A percentile compares a stretch with the other conserved stretches of the same genome.
phyloP scores from a whole-genome alignment of 768 basidiomycete genomes.

The Kwoniella bestiolae region DNA sequence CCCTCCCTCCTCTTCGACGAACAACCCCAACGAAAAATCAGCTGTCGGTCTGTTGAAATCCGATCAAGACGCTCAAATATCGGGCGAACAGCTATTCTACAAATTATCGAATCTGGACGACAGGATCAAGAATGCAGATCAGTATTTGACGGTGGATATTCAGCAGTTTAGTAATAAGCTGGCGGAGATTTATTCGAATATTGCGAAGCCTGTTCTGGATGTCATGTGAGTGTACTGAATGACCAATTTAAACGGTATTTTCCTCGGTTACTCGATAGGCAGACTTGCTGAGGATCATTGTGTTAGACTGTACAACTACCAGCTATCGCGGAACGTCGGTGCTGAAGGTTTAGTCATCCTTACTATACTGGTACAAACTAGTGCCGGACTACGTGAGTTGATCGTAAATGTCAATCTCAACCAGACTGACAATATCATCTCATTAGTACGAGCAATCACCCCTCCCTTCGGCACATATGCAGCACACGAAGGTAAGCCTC shows the following conservation, averaged over 20 bases:
- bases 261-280: constrained; percentile 4
- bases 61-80: constrained; percentile 60
- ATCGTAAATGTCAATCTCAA: too few relatives aligned
- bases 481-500: constrained; percentile 62
- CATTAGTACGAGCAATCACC: constrained; percentile 78
- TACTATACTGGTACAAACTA: constrained; percentile 80
- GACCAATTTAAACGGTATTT: neutral
- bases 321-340: constrained; percentile 89
- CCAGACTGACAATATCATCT: constrained; percentile 7
- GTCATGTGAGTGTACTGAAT: constrained; percentile 43
- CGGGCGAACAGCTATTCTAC: constrained; percentile 86
- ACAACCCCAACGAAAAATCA: neutral
- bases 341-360: constrained; percentile 86
- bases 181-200: constrained; percentile 86
- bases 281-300: constrained; percentile 3
- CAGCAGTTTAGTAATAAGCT: constrained; percentile 88
- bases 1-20: neutral
- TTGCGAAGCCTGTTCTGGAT: constrained; percentile 91
- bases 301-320: constrained; percentile 92
- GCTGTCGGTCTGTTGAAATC: constrained; percentile 50
- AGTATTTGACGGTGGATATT: constrained; percentile 95
- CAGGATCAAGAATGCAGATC: constrained; percentile 89
- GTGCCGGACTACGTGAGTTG: constrained; percentile 78
- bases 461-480: constrained; percentile 92
- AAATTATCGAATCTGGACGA: constrained; percentile 95